Conservation (phyloP, 352 stramenopile genomes). For the Phytopythium montanum region DNA sequence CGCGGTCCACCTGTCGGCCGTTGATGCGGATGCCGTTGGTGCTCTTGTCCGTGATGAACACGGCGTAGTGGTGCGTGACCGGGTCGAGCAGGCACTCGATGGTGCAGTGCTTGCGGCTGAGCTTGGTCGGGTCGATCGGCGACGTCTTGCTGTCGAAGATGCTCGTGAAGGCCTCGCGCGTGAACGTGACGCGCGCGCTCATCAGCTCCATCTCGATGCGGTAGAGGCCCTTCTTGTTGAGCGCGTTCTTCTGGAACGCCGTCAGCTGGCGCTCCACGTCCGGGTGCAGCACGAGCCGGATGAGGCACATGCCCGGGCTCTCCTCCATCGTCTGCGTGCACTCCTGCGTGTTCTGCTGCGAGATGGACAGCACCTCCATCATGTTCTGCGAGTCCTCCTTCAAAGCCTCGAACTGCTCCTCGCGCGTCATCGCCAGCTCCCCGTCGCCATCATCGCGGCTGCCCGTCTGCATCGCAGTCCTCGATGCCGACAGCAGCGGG, state of each 20-base stretch:
- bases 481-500: constrained; percentile 5
- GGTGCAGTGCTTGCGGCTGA: constrained; percentile 60
- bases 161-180: constrained; percentile 42
- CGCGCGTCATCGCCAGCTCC: constrained; percentile 2
- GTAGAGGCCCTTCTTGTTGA: constrained; percentile 50
- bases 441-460: constrained; percentile 7
- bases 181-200: constrained; percentile 40
- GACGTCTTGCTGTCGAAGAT: constrained; percentile 62
- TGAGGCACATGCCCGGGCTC: constrained; percentile 48
- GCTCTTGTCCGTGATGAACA: constrained; percentile 70
- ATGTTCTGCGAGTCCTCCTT: constrained; percentile 56
- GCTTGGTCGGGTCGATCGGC: constrained; percentile 51
- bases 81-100: constrained; percentile 51
- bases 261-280: constrained; percentile 62
- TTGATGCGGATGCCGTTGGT: constrained; percentile 74
- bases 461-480: constrained; percentile 11
- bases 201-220: constrained; percentile 58
- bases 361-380: constrained; percentile 67
- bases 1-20: constrained; percentile 41
- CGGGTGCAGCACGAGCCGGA: constrained; percentile 59
- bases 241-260: constrained; percentile 43
- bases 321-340: constrained; percentile 70
- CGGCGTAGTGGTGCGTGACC: constrained; percentile 30
- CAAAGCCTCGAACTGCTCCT: constrained; percentile 29
- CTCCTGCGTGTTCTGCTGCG: constrained; percentile 72